Conservation (phyloP, 371 early-diverging fungal species). For the Mucor ambiguus region DNA sequence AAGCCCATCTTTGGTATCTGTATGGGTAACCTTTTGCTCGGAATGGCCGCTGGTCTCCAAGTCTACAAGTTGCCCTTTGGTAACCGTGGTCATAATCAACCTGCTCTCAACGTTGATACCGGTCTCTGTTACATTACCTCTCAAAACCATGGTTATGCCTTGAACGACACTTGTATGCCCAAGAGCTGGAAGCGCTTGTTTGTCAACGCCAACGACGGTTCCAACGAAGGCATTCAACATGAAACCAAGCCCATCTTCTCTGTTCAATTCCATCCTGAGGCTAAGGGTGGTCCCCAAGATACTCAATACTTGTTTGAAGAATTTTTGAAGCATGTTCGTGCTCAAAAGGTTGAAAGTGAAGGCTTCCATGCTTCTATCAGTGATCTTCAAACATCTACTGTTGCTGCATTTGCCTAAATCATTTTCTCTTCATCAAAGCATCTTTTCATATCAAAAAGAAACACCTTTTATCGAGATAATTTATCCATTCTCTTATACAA, state of each 20-base stretch:
- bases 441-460: constrained; percentile 3
- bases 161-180: constrained; percentile 69
- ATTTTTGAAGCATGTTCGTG: constrained; percentile 44
- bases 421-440: background rate
- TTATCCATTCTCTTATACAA: constrained; percentile 1
- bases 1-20: constrained; percentile 97
- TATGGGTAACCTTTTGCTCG: constrained; percentile 94
- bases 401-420: constrained; percentile 28
- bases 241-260: constrained; percentile 67
- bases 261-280: constrained; percentile 97
- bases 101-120: constrained; percentile 74
- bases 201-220: constrained; percentile 89
- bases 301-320: constrained; percentile 82
- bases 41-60: constrained; percentile 85
- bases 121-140: constrained; percentile 77
- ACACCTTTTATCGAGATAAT: background rate
- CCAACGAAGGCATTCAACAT: constrained; percentile 90
- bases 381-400: constrained; percentile 20
- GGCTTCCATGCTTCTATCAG: constrained; percentile 12
- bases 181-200: constrained; percentile 82
- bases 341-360: constrained; percentile 21
- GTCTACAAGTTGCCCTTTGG: constrained; percentile 93
- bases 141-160: constrained; percentile 93
- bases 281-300: constrained; percentile 89
- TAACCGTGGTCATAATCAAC: constrained; percentile 97